phyloP scores from a whole-genome alignment of 305 asterid genomes.

The Solanum aculeatissimum region DNA sequence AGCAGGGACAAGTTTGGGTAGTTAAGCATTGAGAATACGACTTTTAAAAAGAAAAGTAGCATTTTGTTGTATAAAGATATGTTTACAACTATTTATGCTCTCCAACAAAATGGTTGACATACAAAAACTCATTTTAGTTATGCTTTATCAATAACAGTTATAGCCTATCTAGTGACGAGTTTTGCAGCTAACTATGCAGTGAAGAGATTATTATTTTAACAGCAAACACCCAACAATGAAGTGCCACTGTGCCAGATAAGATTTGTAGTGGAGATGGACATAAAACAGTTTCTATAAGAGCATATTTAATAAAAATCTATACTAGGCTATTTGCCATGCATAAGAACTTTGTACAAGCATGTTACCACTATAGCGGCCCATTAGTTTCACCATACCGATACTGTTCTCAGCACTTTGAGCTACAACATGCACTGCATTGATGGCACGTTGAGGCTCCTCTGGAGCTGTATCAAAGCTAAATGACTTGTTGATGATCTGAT shows the following conservation, averaged over 20 bases:
- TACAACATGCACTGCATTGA: conserved; percentile 37
- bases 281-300: neutral
- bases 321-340: neutral
- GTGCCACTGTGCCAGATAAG: neutral
- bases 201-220: neutral
- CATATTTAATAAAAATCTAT: neutral
- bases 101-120: neutral
- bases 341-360: neutral
- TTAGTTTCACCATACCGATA: conserved; percentile 36
- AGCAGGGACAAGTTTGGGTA: neutral
- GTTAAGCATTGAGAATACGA: neutral
- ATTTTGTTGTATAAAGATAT: neutral
- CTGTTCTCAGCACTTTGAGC: conserved; percentile 38
- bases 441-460: conserved; percentile 28
- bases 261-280: neutral
- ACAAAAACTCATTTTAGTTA: neutral
- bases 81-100: neutral
- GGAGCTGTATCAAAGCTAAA: conserved; percentile 41
- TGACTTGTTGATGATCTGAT: conserved; percentile 32
- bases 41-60: neutral
- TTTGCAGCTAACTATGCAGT: neutral
- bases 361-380: conserved; percentile 39
- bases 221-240: neutral
- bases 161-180: neutral
- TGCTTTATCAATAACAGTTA: neutral